phyloP scores from a whole-genome alignment of 768 basidiomycete genomes.

The Rhodosporidiobolus sp. region DNA sequence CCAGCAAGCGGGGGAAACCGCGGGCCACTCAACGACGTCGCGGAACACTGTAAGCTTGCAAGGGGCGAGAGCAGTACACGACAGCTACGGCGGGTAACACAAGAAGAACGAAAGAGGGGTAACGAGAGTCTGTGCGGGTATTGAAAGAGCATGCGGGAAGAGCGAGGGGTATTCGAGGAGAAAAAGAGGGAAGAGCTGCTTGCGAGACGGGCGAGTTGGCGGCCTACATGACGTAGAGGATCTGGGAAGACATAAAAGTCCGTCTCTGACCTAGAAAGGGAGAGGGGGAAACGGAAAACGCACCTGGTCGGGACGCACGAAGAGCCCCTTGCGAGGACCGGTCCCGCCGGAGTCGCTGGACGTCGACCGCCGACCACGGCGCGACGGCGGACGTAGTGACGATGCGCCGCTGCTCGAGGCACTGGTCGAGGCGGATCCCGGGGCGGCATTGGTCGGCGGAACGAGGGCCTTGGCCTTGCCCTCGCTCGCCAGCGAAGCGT shows the following conservation, averaged over 20 bases:
- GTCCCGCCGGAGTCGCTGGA: slow-evolving; percentile 7
- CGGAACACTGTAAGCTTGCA: no score
- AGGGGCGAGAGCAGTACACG: no score
- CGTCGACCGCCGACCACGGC: slow-evolving; percentile 16
- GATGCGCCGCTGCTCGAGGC: slow-evolving; percentile 8
- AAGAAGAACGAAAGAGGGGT: neutral
- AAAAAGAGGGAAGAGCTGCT: neutral
- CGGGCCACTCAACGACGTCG: no score
- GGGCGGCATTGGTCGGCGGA: neutral
- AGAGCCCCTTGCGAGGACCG: slow-evolving; percentile 32
- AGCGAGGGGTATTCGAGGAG: neutral
- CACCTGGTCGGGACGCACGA: slow-evolving; percentile 39
- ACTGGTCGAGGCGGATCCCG: slow-evolving; percentile 55
- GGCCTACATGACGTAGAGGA: slow-evolving; percentile 25
- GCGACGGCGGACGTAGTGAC: slow-evolving; percentile 21
- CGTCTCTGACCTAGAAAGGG: no score
- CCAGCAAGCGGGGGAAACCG: no score
- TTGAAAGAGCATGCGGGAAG: neutral
- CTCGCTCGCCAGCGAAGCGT: neutral
- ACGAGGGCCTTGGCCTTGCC: neutral
- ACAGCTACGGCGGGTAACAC: no score
- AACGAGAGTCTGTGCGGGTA: neutral
- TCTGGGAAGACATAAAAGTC: neutral
- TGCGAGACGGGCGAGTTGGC: no score
- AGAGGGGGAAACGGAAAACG: neutral